Evolutionary conservation across 2,329 filamentous ascomycete species (phyloP).

Genomic region (Blumeria graminis): DNA sequence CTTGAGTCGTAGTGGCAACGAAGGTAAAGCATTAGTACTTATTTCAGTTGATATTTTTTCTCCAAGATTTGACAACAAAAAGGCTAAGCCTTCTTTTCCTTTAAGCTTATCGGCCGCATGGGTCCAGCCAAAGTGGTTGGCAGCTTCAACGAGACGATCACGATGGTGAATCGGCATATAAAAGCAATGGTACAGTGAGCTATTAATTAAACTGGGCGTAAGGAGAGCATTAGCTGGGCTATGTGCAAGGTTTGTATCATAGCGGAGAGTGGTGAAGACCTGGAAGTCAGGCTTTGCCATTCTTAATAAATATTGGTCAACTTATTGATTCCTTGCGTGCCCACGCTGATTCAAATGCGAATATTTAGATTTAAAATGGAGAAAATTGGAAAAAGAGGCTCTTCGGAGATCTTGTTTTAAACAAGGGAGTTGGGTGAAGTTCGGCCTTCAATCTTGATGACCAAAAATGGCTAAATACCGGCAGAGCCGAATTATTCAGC

Average conservation of each 20-base stretch:
- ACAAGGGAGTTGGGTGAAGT: too few relatives aligned
- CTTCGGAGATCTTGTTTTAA: too few relatives aligned
- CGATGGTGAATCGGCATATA: slow-evolving; percentile 64
- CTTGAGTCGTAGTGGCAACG: slow-evolving; percentile 24
- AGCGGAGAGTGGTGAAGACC: slow-evolving; percentile 49
- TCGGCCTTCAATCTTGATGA: too few relatives aligned
- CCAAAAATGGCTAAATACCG: too few relatives aligned
- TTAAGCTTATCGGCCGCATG: slow-evolving; percentile 21
- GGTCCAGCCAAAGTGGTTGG: slow-evolving; percentile 30
- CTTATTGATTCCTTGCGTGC: too few relatives aligned
- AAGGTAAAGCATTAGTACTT: neutral
- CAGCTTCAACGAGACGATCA: slow-evolving; percentile 48
- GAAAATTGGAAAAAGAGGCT: too few relatives aligned
- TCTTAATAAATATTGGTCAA: neutral
- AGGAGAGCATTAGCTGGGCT: slow-evolving; percentile 9
- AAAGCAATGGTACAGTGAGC: slow-evolving; percentile 29
- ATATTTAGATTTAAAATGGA: too few relatives aligned
- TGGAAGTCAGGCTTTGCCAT: slow-evolving; percentile 21
- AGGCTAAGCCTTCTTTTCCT: slow-evolving; percentile 22
- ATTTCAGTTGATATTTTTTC: slow-evolving; percentile 11
- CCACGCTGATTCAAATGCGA: too few relatives aligned
- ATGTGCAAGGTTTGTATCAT: slow-evolving; percentile 31
- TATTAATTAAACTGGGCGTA: slow-evolving; percentile 20
- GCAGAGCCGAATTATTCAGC: too few relatives aligned
- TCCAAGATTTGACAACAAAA: slow-evolving; percentile 19